Evolutionary conservation across 2,329 filamentous ascomycete genomes (phyloP), one percentile per base, ranked within the genome.

Genomic region (Alternaria alternata): DNA sequence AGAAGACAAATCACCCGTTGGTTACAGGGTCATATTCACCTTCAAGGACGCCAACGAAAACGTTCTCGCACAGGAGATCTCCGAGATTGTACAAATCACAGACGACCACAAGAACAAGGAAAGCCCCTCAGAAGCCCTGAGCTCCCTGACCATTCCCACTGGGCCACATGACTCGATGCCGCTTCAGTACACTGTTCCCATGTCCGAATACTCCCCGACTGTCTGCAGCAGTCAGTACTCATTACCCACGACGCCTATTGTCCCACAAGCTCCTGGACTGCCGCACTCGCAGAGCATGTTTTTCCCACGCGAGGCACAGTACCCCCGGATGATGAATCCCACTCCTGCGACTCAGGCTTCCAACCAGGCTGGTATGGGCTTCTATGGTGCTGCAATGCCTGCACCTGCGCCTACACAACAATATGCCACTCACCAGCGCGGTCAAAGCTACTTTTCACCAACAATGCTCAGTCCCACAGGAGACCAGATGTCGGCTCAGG

Each of bases 1-100:
- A 70, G 89, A 91, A 61, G 95, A 98, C 80, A 98, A 98, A 81
- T 83, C 90, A 67, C 74, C 74, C 1, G 65, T 71, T 8, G 94
- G 94, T 2, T 99, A 97, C 79, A 86, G 83, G 70, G 93, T 98
- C 70, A 96, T 99, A 64, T 96, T 98, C 79, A 98, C 94, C 1
- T 85, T 99, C 72, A 96, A 94, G 75, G 92, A 97, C 78, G 87
- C 87, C 73, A 82, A 88, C 64, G 91, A 89, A 69, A 88, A 88
- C 44, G 82, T 97, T 32, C 82, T 98, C 43, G 91, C 93, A 7
- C 94, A 99, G 79, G 88, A 89, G 53, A 90, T 97, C 66, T 77
- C 75, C 5, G 73, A 76, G 93, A 92, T 20, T 89, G 96, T 98
- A 66, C 94, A 97, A 86, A 97, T 98, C 65, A 98, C 95, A 1